Evolutionary conservation across 257 asterid species (phyloP).

Genomic region (Perilla frutescens): DNA sequence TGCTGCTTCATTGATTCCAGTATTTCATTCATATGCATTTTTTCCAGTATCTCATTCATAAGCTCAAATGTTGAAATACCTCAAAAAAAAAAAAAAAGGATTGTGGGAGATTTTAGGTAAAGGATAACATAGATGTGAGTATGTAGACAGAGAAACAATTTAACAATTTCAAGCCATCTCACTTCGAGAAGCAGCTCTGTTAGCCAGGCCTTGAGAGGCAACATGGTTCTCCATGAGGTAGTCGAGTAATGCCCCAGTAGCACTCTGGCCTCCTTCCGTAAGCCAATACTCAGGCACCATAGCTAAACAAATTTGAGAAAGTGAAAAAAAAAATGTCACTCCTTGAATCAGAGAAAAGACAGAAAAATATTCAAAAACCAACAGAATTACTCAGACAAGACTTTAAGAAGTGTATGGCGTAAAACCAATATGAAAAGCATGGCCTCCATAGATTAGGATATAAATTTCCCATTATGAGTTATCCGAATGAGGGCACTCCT

Average conservation of each 20-base stretch:
- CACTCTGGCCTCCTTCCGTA: slow-evolving; percentile 99
- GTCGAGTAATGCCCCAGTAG: slow-evolving; percentile 91
- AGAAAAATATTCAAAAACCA: slow-evolving; percentile 1
- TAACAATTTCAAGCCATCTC: slow-evolving; percentile 42
- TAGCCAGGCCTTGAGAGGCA: slow-evolving; percentile 82
- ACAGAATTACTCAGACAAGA: not conserved
- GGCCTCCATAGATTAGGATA: slow-evolving; percentile 6
- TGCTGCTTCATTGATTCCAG: slow-evolving; percentile 65
- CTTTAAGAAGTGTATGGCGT: not conserved
- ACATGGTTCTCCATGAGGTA: slow-evolving; percentile 77
- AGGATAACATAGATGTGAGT: not conserved
- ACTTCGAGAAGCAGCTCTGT: slow-evolving; percentile 92
- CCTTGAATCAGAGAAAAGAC: slow-evolving; percentile 18
- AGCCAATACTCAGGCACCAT: slow-evolving; percentile 99
- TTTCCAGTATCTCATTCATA: slow-evolving; percentile 80
- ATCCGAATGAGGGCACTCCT: not conserved
- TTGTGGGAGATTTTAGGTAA: slow-evolving; percentile 4
- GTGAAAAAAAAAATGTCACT: slow-evolving; percentile 24
- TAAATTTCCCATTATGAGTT: not conserved
- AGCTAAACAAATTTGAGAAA: slow-evolving; percentile 53
- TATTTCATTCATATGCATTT: slow-evolving; percentile 69
- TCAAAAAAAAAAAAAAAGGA: slow-evolving; percentile 37
- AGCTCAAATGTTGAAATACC: slow-evolving; percentile 80
- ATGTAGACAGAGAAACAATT: slow-evolving; percentile 22
- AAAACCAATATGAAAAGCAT: not conserved